Evolutionary conservation across 192 early-diverging fungal genomes (phyloP), one percentile per base, ranked within the genome.

Genomic region (Podila epicladia): DNA sequence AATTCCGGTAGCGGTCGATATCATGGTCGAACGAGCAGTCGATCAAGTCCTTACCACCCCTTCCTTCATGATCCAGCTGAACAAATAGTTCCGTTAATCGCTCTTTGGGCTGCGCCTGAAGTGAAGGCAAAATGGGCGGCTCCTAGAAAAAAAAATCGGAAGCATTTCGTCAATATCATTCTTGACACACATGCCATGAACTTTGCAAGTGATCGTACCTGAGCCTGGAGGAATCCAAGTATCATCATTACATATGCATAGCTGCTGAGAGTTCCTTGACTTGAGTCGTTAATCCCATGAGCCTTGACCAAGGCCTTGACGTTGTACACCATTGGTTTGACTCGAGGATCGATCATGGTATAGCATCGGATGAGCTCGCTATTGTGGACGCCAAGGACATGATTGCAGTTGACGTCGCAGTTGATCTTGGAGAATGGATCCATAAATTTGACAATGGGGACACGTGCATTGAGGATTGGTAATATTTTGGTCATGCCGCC

Each of bases 391-490:
- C 82, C 85, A 1, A 84, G 64, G 1, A 64, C 35, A 58, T 80
- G 78, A 45, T 76, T 75, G 19, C 71, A 64, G 49, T 83, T 86
- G 41, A 86, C 65, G 45, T 86, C 82, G 33, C 82, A 83, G 13
- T 66, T 63, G 50, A 84, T 67, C 29, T 33, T 71, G 15, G 72
- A 63, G 5, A 12, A 5, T 6, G 82, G 82, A 17, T 85, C 84
- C 13, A 62, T 51, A 63, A 82, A 85, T 48, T 83, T 85, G 53
- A 76, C 75, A 59, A 85, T 83, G 2, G 84, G 84, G 0, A 85
- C 84, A 17, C 62, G 64, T 12, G 84, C 80, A 9, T 55, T 22
- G 0, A 58, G 37, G 53, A 85, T 83, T 2, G 82, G 33, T 9
- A 65, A 35, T 19, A 85, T 67, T 33, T 64, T 48, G 2, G 29